These are phyloP conservation scores for Solanum aculeatissimum DNA, from an alignment of 305 asterid genomes.

Conservation along the genomic window DNA sequence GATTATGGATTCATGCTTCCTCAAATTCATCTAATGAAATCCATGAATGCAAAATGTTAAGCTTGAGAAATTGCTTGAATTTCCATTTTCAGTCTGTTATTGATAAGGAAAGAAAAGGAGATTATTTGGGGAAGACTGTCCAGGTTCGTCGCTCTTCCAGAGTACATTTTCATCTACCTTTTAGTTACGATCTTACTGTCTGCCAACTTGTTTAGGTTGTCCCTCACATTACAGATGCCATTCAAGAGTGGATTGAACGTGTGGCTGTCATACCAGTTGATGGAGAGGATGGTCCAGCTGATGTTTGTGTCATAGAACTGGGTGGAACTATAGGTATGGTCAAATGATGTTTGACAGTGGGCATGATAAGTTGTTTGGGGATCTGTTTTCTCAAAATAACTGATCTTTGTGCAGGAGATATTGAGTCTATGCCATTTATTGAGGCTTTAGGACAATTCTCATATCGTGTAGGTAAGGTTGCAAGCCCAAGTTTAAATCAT, in stretches of 20 bases:
- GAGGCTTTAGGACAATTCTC: conserved; percentile 46
- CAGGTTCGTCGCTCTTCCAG: conserved; percentile 20
- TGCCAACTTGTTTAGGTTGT: conserved; percentile 11
- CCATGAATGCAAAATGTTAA: neutral
- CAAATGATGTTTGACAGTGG: neutral
- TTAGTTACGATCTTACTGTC: neutral
- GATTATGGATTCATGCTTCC: neutral
- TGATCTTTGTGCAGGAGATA: conserved; percentile 23
- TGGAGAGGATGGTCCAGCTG: conserved; percentile 15
- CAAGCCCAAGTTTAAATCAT: neutral
- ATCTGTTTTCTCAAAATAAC: neutral
- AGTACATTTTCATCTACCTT: neutral
- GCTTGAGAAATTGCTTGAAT: neutral
- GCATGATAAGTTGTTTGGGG: neutral
- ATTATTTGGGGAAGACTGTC: conserved; percentile 36
- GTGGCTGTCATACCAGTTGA: conserved; percentile 16
- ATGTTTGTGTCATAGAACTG: conserved; percentile 22
- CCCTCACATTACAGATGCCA: conserved; percentile 25
- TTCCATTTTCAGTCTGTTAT: conserved; percentile 16
- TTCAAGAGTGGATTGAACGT: conserved; percentile 25
- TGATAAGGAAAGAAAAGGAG: conserved; percentile 41
- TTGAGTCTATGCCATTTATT: conserved; percentile 38
- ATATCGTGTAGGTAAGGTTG: conserved; percentile 33
- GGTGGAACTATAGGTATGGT: conserved; percentile 21
- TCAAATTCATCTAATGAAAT: neutral